Base-by-base conservation (phyloP, 306 rosid species). In the Vigna angularis region DNA sequence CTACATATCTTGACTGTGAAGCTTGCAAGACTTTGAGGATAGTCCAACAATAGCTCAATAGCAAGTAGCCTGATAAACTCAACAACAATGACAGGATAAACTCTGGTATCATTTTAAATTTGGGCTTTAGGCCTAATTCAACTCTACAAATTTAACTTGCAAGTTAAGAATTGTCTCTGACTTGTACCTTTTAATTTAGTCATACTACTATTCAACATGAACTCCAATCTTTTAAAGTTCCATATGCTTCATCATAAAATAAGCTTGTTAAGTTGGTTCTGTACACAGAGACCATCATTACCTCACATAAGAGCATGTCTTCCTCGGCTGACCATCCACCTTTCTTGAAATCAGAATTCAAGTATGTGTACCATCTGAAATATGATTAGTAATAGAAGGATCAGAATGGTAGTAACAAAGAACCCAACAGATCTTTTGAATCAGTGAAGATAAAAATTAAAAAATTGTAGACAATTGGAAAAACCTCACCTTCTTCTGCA, bases 311-410 rank as follows among this genome's bases (percentile, higher is more conserved):
- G 72, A 93, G 94, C 82, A 85, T 63, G 82, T 91, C 96, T 86
- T 93, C 98, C 78, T 93, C 96, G 9, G 88, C 91, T 32, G 98
- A 83, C 96, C 96, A 93, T 15, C 98, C 98, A 44, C 96, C 98
- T 85, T 88, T 93, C 84, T 93, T 93, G 89, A 93, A 90, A 74
- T 91, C 94, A 44, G 98, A 91, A 86, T 93, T 93, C 89, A 93
- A 84, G 84, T 93, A 93, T 6, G 96, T 93, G 88, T 89, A 93
- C 98, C 98, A 93, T 79, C 96, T 93, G 89, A 74, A 28, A 73
- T 69, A 73, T 77, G 56, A 70, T 76, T 50, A 59, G 59, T 11
- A 30, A 49, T 34, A 68, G 75, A 14, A 74, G 72, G 69, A 79
- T 52, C 76, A 74, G 73, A 78, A 70, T 70, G 78, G 74, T 40